Conservation (phyloP, 2,329 filamentous ascomycete species). For the Paraphaeosphaeria sporulosa region DNA sequence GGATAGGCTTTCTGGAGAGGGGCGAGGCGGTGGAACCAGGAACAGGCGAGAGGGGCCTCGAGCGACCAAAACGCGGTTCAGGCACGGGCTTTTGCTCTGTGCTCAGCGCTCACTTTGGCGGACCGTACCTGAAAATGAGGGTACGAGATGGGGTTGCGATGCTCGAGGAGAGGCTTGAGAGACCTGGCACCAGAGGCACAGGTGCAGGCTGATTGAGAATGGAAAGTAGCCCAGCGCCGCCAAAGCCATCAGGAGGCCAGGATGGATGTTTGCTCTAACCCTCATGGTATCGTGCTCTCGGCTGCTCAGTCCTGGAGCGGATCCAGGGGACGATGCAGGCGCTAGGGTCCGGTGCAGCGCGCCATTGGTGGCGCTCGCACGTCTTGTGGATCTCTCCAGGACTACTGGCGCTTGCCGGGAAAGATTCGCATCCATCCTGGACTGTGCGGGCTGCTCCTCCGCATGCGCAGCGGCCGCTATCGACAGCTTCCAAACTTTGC, state of each 20-base stretch:
- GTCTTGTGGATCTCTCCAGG: background rate
- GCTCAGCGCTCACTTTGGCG: constrained; percentile 3
- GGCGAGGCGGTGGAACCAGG: constrained; percentile 40
- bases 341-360: background rate
- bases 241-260: constrained; percentile 13
- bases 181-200: constrained; percentile 10
- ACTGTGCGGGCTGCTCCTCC: constrained; percentile 2
- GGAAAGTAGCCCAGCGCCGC: constrained; percentile 5
- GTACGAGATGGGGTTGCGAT: background rate
- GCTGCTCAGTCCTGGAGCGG: constrained; percentile 9
- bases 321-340: constrained; percentile 15
- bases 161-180: background rate
- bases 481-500: background rate
- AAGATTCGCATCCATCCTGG: background rate
- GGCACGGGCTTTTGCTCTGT: constrained; percentile 11
- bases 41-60: constrained; percentile 44
- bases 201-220: background rate
- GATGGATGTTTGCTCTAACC: constrained; percentile 15
- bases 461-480: constrained; percentile 10
- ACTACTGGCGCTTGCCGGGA: constrained; percentile 8
- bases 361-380: constrained; percentile 9
- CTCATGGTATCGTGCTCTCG: background rate
- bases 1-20: constrained; percentile 12
- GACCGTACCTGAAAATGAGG: constrained; percentile 1
- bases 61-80: constrained; percentile 13